Base-by-base conservation (phyloP, 2,329 filamentous ascomycete species). In the Botryosphaeria dothidea region DNA sequence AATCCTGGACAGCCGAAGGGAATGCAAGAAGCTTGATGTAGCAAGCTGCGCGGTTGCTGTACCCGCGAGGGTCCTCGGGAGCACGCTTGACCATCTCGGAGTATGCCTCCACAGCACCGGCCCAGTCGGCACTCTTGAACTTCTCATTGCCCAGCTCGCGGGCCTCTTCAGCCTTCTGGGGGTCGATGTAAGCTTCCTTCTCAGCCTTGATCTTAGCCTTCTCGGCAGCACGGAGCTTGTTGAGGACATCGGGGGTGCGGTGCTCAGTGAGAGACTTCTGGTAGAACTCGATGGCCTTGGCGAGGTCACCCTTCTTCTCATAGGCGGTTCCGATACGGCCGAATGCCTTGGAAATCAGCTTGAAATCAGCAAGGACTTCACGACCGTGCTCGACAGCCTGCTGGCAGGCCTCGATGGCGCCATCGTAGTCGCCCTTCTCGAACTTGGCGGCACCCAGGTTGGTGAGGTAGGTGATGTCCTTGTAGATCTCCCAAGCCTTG, bases 381-480 rank as follows among this genome's bases (percentile, higher is more conserved):
- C 95, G 92, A 64, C 95, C 95, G 78, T 98, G 91, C 71, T 96
- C 90, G 62, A 97, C 86, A 11, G 96, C 95, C 81, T 92, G 88
- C 72, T 91, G 88, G 82, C 95, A 99, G 17, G 89, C 83, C 72
- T 96, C 91, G 69, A 99, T 93, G 70, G 90, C 89, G 65, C 89
- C 91, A 73, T 96, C 86, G 78, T 92, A 96, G 76, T 98, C 95
- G 65, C 93, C 93, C 84, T 98, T 97, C 79, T 99, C 95, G 72
- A 93, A 98, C 74, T 96, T 88, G 66, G 94, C 95, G 3, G 95
- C 95, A 66, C 93, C 92, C 34, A 96, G 86, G 81, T 99, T 99
- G 83, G 96, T 99, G 66, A 98, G 85, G 81, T 99, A 99, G 17
- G 94, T 95, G 74, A 99, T 96, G 74, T 99, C 95, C 84, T 97